Conservation (phyloP, 2,329 filamentous ascomycete genomes). For the Curvularia spicifera region DNA sequence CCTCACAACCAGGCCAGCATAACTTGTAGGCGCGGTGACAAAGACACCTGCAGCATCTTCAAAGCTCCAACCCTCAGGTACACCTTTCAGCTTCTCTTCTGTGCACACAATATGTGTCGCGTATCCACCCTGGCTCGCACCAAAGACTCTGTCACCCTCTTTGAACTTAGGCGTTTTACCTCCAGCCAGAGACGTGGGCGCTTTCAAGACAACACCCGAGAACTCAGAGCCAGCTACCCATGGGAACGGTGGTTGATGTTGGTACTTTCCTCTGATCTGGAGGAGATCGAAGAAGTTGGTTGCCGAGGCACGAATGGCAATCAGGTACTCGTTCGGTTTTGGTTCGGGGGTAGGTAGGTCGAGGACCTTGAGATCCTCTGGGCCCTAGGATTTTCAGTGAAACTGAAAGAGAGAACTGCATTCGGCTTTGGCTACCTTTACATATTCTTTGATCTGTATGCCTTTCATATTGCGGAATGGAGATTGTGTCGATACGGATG, state of each 20-base stretch:
- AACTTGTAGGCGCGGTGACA: slow-evolving; percentile 89
- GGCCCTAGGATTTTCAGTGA: slow-evolving; percentile 61
- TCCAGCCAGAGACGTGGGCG: slow-evolving; percentile 60
- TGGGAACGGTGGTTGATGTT: slow-evolving; percentile 85
- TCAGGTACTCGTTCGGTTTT: slow-evolving; percentile 76
- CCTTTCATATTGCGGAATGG: slow-evolving; percentile 65
- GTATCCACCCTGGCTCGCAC: slow-evolving; percentile 84
- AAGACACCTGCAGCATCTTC: slow-evolving; percentile 86
- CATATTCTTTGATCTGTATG: slow-evolving; percentile 75
- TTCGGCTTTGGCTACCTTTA: slow-evolving; percentile 62
- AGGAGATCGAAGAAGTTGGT: slow-evolving; percentile 98
- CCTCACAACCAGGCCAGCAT: slow-evolving; percentile 79
- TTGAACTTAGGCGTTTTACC: slow-evolving; percentile 66
- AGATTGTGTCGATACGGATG: not conserved
- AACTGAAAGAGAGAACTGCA: slow-evolving; percentile 11
- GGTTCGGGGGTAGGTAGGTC: slow-evolving; percentile 77
- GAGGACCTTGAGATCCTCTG: slow-evolving; percentile 77
- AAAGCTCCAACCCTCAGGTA: slow-evolving; percentile 83
- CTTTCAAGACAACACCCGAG: slow-evolving; percentile 74
- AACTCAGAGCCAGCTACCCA: slow-evolving; percentile 91
- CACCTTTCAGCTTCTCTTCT: slow-evolving; percentile 72
- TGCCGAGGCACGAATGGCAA: slow-evolving; percentile 83
- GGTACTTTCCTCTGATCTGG: slow-evolving; percentile 95
- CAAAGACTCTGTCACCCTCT: slow-evolving; percentile 83
- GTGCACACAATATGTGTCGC: slow-evolving; percentile 73